Base-by-base conservation (phyloP, 2,329 filamentous ascomycete species). In the Rutstroemia sydowiana region DNA sequence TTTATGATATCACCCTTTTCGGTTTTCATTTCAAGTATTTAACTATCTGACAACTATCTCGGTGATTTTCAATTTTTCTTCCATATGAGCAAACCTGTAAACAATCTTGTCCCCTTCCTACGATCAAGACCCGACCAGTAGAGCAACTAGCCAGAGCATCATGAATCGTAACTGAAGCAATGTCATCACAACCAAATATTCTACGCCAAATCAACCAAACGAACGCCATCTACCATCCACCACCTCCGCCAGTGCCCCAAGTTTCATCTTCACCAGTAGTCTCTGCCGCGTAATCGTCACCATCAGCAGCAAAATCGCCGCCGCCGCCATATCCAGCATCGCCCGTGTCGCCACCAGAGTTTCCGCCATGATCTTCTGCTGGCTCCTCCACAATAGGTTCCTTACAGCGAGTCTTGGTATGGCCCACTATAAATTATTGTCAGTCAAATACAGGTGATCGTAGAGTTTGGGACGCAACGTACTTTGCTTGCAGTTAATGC, bases 401-500 rank as follows among this genome's bases (percentile, higher is more conserved):
- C 26, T 65, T 65, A 63, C 73, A 75, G 10, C 69, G 66, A 55
- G 66, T 66, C 42, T 65, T 65, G 6, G 66, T 68, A 50, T 75
- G 72, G 4, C 72, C 66, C 62, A 65, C 57, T 64, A 51, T 16
- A 46, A 44, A 18, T 18, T 30, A 41, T 14, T 31, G 26, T 37
- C 5, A 47, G n/a, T 53, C 16, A 11, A 51, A 46, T 23, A 50
- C 31, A 59, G 48, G 45, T 54, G 37, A 9, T 46, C 9, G 20
- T 28, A 44, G 16, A 16, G 5, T n/a, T 28, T 5, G 16, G 26
- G 30, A 16, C n/a, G 23, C 11, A 21, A 61, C 67, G 62, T 67
- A 64, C 65, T 70, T 57, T 75, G 53, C 31, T 68, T 57, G 60
- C 81, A 84, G 65, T 81, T 81, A 50, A 64, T 68, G 68, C 81